Evolutionary conservation across 2,329 filamentous ascomycete species (phyloP).

Genomic region (Monosporascus sp.): DNA sequence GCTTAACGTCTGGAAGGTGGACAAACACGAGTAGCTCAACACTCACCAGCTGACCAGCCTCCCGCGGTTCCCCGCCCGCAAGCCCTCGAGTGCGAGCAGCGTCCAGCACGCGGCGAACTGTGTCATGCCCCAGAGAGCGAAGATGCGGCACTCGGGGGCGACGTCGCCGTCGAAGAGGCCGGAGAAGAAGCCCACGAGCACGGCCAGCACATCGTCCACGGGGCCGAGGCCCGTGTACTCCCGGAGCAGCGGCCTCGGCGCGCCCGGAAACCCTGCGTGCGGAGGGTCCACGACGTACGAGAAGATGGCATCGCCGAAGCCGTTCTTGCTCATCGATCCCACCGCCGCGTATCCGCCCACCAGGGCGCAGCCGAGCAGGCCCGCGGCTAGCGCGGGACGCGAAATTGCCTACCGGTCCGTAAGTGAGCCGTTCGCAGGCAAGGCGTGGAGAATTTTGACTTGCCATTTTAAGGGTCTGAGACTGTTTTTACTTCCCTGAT

Average conservation of each 20-base stretch:
- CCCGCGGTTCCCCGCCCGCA: slow-evolving; percentile 10
- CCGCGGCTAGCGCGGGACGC: neutral
- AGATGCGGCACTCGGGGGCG: neutral
- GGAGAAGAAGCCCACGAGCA: neutral
- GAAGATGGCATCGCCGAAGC: neutral
- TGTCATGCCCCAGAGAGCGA: neutral
- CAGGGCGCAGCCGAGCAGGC: neutral
- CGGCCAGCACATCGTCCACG: neutral
- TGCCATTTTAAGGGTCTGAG: no score
- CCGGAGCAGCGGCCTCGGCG: neutral
- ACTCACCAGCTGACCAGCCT: slow-evolving; percentile 15
- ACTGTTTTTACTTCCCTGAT: no score
- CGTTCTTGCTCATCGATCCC: neutral
- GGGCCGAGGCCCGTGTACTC: neutral
- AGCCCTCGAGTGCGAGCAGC: slow-evolving; percentile 13
- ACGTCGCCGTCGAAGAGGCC: neutral
- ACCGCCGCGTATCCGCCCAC: neutral
- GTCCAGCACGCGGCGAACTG: slow-evolving; percentile 11
- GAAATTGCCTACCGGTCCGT: neutral
- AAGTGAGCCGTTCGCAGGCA: no score
- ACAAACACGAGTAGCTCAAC: no score
- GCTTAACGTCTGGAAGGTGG: no score
- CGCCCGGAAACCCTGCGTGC: neutral
- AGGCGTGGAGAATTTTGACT: no score
- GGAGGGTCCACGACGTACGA: neutral